Base-by-base conservation (phyloP, 164 flowering plant genomes). In the Stephania yunnanensis region DNA sequence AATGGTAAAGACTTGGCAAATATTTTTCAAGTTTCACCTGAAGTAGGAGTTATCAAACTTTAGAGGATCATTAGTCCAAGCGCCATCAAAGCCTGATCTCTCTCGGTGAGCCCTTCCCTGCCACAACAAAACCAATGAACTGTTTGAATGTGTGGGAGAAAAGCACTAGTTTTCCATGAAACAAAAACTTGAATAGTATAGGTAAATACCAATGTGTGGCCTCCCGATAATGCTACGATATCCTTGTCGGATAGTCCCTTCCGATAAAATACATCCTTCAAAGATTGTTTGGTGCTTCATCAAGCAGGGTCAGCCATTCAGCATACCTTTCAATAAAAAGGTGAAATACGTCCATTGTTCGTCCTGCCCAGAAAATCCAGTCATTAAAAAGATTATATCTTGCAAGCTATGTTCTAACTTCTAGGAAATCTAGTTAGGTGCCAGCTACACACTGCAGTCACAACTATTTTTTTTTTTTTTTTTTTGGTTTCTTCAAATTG, bases 201-300 rank as follows among this genome's bases (percentile, higher is more conserved):
- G 64, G 65, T 22, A 12, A 66, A 44, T 87, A 93, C 94, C 90
- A 95, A 78, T 13, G 99, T 93, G 81, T 93, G 99, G 17, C 78
- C 99, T 25, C 99, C 97, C 30, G 97, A 95, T 7, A 95, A 81
- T 73, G 94, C 98, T 68, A 93, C 97, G 63, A 95, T 93, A 82
- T 93, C 99, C 83, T 93, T 90, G 85, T 91, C 96, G 70, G 95
- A 82, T 19, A 93, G 81, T 46, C 99, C 99, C 99, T 93, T 95
- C 61, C 97, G 81, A 71, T 87, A 87, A 69, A 95, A 93, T 50
- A 92, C 72, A 46, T 91, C 92, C 82, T 80, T 87, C 75, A 93
- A 85, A 87, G n/a, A n/a, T n/a, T n/a, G n/a, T n/a, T n/a, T n/a
- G n/a, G n/a, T n/a, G n/a, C n/a, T n/a, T n/a, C n/a, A n/a, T n/a